Conservation (phyloP, 2,329 filamentous ascomycete genomes). For the Metarhizium humberi region DNA sequence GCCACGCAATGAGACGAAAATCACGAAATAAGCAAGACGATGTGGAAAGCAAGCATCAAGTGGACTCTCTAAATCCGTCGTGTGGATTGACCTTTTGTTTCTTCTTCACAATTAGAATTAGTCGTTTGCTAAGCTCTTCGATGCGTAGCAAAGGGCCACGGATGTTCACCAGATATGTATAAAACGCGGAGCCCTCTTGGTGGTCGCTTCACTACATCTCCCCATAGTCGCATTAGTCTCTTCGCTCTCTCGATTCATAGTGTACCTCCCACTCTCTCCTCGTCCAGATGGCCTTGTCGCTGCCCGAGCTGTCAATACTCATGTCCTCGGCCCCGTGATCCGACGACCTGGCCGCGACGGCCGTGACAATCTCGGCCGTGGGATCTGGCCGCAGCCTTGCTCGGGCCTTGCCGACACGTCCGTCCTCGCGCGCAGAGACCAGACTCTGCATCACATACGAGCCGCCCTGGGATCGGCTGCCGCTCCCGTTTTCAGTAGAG, state of each 20-base stretch:
- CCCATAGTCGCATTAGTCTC: not conserved
- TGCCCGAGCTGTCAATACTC: conserved; percentile 9
- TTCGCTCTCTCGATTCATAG: conserved; percentile 1
- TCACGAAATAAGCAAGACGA: no score
- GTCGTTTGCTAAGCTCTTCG: no score
- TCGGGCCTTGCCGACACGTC: not conserved
- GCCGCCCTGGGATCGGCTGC: conserved; percentile 1
- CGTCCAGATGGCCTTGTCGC: conserved; percentile 10
- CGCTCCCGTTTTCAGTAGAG: conserved; percentile 2
- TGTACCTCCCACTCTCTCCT: conserved; percentile 5
- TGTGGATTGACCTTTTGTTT: no score
- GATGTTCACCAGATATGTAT: no score
- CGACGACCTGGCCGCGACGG: not conserved
- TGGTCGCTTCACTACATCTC: no score
- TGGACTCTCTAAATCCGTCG: no score
- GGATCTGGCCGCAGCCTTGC: conserved; percentile 2
- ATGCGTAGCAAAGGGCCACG: no score
- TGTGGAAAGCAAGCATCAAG: no score
- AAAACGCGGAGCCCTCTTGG: no score
- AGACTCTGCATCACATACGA: conserved; percentile 8
- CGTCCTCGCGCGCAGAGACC: not conserved
- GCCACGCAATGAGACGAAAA: no score
- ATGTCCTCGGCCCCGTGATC: not conserved
- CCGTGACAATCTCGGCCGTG: conserved; percentile 2
- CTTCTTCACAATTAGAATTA: no score